Percentiles rank a stretch among this genome's conserved stretches.
Conservation (phyloP, 202 grass and related monocot genomes). For the Setaria italica region DNA sequence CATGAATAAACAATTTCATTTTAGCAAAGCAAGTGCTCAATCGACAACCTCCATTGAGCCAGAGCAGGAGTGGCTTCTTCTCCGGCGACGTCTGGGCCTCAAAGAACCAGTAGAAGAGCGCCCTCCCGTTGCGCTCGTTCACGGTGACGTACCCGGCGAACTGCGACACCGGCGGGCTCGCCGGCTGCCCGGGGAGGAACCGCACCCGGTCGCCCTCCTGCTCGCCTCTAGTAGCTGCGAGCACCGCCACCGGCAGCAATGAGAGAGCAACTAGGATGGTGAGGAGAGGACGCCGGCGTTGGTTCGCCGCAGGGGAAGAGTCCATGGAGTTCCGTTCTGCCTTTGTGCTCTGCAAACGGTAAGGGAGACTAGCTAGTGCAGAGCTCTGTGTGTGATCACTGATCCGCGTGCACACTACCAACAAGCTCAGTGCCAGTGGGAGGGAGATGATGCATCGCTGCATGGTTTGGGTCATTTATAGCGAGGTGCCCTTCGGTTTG, state of each 20-base stretch:
- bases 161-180: constrained; percentile 53
- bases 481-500: background rate
- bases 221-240: constrained; percentile 7
- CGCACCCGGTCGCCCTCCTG: constrained; percentile 57
- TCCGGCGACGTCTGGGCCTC: constrained; percentile 61
- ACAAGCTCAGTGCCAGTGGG: background rate
- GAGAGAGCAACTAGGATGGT: constrained; percentile 30
- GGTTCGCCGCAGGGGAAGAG: background rate
- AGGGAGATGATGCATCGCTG: background rate
- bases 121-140: constrained; percentile 64
- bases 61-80: constrained; percentile 75
- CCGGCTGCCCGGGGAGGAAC: constrained; percentile 64
- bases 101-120: constrained; percentile 97
- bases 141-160: constrained; percentile 78
- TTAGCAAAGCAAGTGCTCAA: background rate
- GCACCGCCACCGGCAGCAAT: constrained; percentile 7
- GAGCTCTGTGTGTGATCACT: background rate
- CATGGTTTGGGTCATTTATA: constrained; percentile 19
- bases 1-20: constrained; percentile 17
- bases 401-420: background rate
- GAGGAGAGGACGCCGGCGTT: constrained; percentile 19
- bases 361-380: constrained; percentile 27
- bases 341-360: background rate
- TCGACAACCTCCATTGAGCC: constrained; percentile 83
- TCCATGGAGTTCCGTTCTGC: background rate